Evolutionary conservation across 2,329 filamentous ascomycete species (phyloP).

Genomic region (Decorospora gaudefroyi): DNA sequence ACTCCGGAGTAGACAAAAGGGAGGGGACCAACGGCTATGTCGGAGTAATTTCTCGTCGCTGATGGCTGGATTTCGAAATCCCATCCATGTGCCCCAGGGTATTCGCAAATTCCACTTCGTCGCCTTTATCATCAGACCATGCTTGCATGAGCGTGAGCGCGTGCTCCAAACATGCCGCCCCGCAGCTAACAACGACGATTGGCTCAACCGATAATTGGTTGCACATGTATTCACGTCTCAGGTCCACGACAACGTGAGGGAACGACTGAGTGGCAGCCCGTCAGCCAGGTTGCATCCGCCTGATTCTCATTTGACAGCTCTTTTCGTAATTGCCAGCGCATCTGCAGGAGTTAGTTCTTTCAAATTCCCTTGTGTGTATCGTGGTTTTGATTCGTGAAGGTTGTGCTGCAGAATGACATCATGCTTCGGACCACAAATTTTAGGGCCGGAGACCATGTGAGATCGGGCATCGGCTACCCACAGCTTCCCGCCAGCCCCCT

Average conservation of each 20-base stretch:
- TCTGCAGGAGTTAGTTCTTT: slow-evolving; percentile 11
- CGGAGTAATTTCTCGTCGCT: slow-evolving; percentile 2
- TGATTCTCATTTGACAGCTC: slow-evolving; percentile 15
- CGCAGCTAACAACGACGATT: not conserved
- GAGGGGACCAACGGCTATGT: slow-evolving; percentile 3
- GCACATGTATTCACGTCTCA: slow-evolving; percentile 21
- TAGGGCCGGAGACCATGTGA: slow-evolving; percentile 8
- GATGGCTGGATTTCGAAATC: slow-evolving; percentile 1
- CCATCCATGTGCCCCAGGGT: not conserved
- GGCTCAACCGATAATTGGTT: slow-evolving; percentile 5
- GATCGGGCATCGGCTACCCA: slow-evolving; percentile 24
- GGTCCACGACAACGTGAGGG: slow-evolving; percentile 13
- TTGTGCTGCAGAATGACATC: slow-evolving; percentile 28
- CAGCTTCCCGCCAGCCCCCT: slow-evolving; percentile 27
- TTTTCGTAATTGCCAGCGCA: slow-evolving; percentile 25
- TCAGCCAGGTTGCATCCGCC: slow-evolving; percentile 8
- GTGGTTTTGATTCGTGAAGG: slow-evolving; percentile 24
- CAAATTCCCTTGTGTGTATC: slow-evolving; percentile 11
- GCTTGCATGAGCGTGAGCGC: slow-evolving; percentile 10
- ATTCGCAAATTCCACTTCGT: slow-evolving; percentile 9
- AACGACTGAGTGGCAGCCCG: slow-evolving; percentile 7
- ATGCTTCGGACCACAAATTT: slow-evolving; percentile 14
- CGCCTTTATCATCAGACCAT: slow-evolving; percentile 10
- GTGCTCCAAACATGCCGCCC: not conserved
- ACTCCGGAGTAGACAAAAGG: too few species aligned